Evolutionary conservation across 2,329 filamentous ascomycete species (phyloP), one percentile per base, ranked within the genome.

Genomic region (Dothidotthia symphoricarpi): DNA sequence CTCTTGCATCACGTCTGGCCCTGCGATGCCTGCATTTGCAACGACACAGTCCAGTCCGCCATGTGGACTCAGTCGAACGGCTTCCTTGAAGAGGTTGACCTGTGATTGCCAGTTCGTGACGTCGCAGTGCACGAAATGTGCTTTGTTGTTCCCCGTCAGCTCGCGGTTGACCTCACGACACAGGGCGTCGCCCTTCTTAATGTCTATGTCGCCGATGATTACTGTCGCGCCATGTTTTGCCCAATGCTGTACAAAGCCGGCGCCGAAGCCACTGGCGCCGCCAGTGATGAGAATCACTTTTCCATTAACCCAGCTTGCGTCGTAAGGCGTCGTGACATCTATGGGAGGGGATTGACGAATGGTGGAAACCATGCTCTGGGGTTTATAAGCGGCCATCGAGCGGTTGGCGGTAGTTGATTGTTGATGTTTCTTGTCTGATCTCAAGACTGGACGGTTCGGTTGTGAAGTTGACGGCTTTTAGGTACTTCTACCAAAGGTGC

Each of bases 101-200:
- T 86, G 82, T 5, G 76, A 78, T 28, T 78, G 67, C 80, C 81
- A 86, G 46, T 75, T 70, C 1, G 78, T 80, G 8, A 86, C 82
- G 64, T 86, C 77, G 69, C 80, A 83, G 51, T 75, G 70, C 34
- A 80, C 66, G 57, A 78, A 84, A 54, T 76, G 69, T 43, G 78
- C 75, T 16, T 73, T 66, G 34, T 64, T 49, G 40, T 67, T 71
- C 14, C 59, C 68, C 22, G 61, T 69, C 16, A 25, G 27, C 43
- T 55, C 57, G 28, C 68, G 55, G 28, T 74, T 71, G 26, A 83
- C 64, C 17, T 75, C 68, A 10, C 75, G 73, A 7, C 80, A 74
- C 16, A 86, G 69, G 15, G 68, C 61, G 47, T 78, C 71, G 16
- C 81, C 82, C 8, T 69, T 70, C 13, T 62, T 47, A 39, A 74